A percentile compares a stretch with the other conserved stretches of the same genome.
Conservation (phyloP, 495 filamentous ascomycete species). For the Aspergillus nanangensis region DNA sequence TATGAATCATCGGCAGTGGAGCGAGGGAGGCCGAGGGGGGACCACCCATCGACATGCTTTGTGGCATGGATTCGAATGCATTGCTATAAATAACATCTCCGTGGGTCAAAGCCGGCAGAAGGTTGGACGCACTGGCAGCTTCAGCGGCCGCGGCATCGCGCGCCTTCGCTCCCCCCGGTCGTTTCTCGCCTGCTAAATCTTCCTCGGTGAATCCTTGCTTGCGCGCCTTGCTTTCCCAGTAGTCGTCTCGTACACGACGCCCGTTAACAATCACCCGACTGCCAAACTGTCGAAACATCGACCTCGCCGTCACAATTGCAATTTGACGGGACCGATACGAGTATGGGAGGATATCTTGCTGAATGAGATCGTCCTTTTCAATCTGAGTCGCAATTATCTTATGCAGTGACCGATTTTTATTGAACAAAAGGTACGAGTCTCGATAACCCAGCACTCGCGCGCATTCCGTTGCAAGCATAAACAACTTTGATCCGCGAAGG, state of each 20-base stretch:
- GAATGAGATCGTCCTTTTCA: conserved; percentile 95
- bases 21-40: conserved; percentile 57
- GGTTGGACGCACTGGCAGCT: conserved; percentile 38
- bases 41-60: conserved; percentile 65
- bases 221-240: conserved; percentile 94
- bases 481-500: conserved; percentile 84
- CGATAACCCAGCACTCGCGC: conserved; percentile 91
- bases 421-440: conserved; percentile 97
- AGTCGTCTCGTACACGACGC: conserved; percentile 90
- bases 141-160: conserved; percentile 61
- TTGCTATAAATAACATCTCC: conserved; percentile 82
- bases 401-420: conserved; percentile 95
- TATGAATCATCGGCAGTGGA: conserved; percentile 81
- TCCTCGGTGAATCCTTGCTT: conserved; percentile 99
- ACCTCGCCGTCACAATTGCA: conserved; percentile 95
- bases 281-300: conserved; percentile 99
- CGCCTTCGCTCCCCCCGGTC: conserved; percentile 84
- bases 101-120: conserved; percentile 56
- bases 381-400: conserved; percentile 97
- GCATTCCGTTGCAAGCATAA: conserved; percentile 98
- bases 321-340: conserved; percentile 98
- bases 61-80: conserved; percentile 58
- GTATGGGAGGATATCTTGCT: conserved; percentile 93
- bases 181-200: conserved; percentile 92
- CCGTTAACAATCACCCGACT: conserved; percentile 88